Base-by-base conservation (phyloP, 495 filamentous ascomycete species). In the Astrocystis sublimbata region DNA sequence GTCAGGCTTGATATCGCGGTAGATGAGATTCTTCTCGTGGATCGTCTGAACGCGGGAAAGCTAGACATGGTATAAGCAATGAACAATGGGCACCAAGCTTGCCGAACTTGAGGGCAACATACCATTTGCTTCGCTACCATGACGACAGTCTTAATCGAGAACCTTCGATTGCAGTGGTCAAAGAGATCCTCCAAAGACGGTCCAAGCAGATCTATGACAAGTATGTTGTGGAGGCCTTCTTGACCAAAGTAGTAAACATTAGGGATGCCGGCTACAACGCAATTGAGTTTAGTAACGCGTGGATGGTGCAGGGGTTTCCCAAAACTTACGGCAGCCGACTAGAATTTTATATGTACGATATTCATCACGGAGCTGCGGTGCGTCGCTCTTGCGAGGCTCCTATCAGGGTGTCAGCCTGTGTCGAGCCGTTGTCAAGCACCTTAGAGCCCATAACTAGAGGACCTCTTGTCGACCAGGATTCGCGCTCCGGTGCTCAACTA, bases 71-170 rank as follows among this genome's bases (percentile, higher is more conserved):
- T n/a, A 41, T 62, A 9, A 62, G 26, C 19, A 17, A 53, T 75
- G 41, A 30, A 43, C 12, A 10, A 51, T 36, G 21, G 6, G 15
- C 71, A 62, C 10, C 38, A 3, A 57, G 52, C 15, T 62, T 66
- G 65, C 49, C 50, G 52, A 51, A 28, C 52, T 54, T n/a, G 41
- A 17, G 40, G 10, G 19, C 12, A 42, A 49, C 84, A 21, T 74
- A 96, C 92, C 94, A 99, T 99, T 72, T 99, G 94, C 79, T 99
- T 99, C 24, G 94, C 94, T 33, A 99, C 93, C 94, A 99, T 98
- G 15, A 97, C 93, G 4, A 97, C 93, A 0, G 94, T 99, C 85
- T 99, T 99, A 66, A 90, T 92, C 3, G 90, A 87, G 79, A 99
- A 99, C 67, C 93, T 87, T 66, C 94, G 84, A 75, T 93, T 94